Evolutionary conservation across 306 rosid genomes (phyloP).

Genomic region (Herpetospermum pedunculosum): DNA sequence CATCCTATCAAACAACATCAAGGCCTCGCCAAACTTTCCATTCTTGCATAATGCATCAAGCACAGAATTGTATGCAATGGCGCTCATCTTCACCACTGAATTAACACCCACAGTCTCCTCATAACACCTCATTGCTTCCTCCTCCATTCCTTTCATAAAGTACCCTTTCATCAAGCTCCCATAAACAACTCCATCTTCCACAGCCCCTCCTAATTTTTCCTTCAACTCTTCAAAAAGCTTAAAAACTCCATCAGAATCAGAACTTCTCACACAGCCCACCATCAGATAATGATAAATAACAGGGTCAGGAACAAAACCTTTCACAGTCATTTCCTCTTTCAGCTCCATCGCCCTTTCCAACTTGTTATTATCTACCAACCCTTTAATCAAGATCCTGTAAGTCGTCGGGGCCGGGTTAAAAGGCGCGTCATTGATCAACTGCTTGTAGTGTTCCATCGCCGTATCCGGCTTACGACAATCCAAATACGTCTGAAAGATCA

Average conservation of each 20-base stretch:
- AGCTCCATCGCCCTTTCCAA: constrained; percentile 70
- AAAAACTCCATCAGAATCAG: constrained; percentile 51
- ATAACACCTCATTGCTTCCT: constrained; percentile 73
- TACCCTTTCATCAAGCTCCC: constrained; percentile 88
- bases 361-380: constrained; percentile 64
- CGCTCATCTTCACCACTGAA: constrained; percentile 65
- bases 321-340: constrained; percentile 50
- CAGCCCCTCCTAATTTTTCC: constrained; percentile 44
- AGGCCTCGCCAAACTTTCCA: constrained; percentile 61
- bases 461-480: constrained; percentile 88
- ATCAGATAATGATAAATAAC: constrained; percentile 65
- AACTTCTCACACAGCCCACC: constrained; percentile 55
- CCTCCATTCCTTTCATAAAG: constrained; percentile 72
- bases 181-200: constrained; percentile 66
- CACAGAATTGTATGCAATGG: constrained; percentile 56
- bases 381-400: constrained; percentile 53
- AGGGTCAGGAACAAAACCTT: constrained; percentile 59
- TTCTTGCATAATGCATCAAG: constrained; percentile 74
- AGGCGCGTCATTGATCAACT: constrained; percentile 73
- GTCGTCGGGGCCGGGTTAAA: constrained; percentile 80
- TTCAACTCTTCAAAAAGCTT: constrained; percentile 57
- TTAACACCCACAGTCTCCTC: constrained; percentile 48
- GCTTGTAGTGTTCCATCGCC: constrained; percentile 83
- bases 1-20: constrained; percentile 68
- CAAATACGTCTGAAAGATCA: constrained; percentile 77